These are phyloP conservation scores for Beta vulgaris DNA, from an alignment of 148 eudicot genomes.

Conservation along the genomic window DNA sequence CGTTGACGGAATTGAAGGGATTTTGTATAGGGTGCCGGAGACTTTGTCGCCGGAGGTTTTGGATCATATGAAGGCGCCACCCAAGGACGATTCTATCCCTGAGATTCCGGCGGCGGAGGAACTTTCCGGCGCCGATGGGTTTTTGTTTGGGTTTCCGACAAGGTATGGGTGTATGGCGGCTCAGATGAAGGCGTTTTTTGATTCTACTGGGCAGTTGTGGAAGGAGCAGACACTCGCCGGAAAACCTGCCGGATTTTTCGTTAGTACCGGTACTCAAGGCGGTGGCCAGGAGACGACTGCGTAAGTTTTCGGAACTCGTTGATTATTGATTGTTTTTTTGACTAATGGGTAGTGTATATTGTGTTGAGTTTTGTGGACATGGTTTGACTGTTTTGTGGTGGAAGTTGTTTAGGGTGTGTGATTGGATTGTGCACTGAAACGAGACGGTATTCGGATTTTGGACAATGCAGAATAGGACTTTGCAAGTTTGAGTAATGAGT, in stretches of 20 bases:
- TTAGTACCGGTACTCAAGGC: constrained; percentile 90
- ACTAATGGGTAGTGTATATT: neutral
- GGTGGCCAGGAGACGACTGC: constrained; percentile 98
- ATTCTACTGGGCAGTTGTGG: constrained; percentile 78
- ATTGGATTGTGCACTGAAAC: neutral
- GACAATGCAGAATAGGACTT: neutral
- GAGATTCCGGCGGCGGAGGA: constrained; percentile 52
- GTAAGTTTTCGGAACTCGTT: constrained; percentile 40
- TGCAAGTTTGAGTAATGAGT: neutral
- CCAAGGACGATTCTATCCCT: constrained; percentile 63
- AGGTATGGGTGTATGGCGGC: constrained; percentile 93
- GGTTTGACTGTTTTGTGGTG: neutral
- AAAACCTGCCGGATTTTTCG: constrained; percentile 90
- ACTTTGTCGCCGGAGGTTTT: constrained; percentile 59
- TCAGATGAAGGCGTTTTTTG: constrained; percentile 95
- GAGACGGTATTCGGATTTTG: neutral
- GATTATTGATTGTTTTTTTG: neutral
- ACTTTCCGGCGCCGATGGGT: constrained; percentile 52
- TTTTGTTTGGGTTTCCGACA: constrained; percentile 89
- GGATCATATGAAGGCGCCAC: constrained; percentile 63
- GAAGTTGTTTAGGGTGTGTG: neutral
- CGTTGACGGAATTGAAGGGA: constrained; percentile 69
- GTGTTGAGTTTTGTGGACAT: constrained; percentile 1
- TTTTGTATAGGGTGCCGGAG: constrained; percentile 68
- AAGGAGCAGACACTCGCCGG: constrained; percentile 79